phyloP scores from a whole-genome alignment of 2,329 filamentous ascomycete genomes.

The Pestalotiopsis sp. region DNA sequence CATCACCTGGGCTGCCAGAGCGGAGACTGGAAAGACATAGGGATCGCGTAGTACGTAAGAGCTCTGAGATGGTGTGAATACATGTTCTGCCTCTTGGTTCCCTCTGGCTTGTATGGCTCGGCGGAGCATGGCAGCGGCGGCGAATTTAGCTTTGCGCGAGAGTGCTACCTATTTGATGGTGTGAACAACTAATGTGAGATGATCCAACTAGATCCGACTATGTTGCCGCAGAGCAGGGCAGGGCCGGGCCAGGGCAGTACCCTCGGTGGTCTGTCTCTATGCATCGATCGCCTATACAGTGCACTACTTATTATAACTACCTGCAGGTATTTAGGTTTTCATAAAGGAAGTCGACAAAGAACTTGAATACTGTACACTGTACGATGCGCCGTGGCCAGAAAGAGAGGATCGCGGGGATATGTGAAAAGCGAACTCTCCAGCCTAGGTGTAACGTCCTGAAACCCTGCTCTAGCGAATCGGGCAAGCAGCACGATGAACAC shows the following conservation, averaged over 20 bases:
- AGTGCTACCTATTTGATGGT: background rate
- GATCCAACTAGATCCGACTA: background rate
- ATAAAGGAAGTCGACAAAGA: background rate
- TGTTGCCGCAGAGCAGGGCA: background rate
- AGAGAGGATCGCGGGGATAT: background rate
- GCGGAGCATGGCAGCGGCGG: background rate
- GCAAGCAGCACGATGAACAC: conserved; percentile 1
- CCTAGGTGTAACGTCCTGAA: background rate
- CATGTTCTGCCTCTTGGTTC: background rate
- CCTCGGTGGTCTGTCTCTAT: too few relatives aligned
- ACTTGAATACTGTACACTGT: background rate
- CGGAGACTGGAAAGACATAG: conserved; percentile 3
- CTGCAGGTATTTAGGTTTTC: background rate
- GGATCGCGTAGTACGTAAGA: conserved; percentile 9
- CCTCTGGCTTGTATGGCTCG: conserved; percentile 3
- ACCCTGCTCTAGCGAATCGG: background rate
- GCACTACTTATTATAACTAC: too few relatives aligned
- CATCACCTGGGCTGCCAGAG: background rate
- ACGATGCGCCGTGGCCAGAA: background rate
- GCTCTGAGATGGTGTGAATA: conserved; percentile 7
- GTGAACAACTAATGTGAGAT: background rate
- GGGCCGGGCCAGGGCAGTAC: background rate
- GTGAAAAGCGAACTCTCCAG: background rate
- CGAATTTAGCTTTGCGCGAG: background rate
- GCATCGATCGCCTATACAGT: too few relatives aligned